These are phyloP conservation scores for Glarea lozoyensis DNA, from an alignment of 495 filamentous ascomycete genomes.

Conservation along the genomic window DNA sequence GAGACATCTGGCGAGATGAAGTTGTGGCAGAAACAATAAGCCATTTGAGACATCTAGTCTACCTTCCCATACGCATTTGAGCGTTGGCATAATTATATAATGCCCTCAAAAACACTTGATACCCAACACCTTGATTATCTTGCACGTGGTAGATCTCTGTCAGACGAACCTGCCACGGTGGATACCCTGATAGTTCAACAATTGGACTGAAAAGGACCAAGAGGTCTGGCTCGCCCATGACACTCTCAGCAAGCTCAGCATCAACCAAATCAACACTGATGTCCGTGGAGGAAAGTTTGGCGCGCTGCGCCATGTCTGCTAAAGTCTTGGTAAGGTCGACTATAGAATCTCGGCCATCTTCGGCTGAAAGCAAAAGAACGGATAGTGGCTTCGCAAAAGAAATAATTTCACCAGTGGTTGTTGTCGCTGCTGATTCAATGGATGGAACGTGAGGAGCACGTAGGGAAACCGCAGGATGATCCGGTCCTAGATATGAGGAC, in stretches of 20 bases:
- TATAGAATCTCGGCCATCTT: conserved; percentile 85
- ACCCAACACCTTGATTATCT: conserved; percentile 73
- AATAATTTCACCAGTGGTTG: conserved; percentile 12
- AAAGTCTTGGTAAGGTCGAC: conserved; percentile 94
- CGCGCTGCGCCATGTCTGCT: conserved; percentile 85
- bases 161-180: conserved; percentile 89
- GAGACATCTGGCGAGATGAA: conserved; percentile 44
- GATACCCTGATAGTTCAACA: conserved; percentile 81
- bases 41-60: conserved; percentile 18
- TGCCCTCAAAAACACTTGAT: conserved; percentile 83
- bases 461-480: conserved; percentile 58
- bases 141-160: conserved; percentile 83
- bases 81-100: conserved; percentile 78
- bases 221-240: conserved; percentile 80
- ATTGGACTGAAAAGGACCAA: conserved; percentile 76
- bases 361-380: conserved; percentile 78
- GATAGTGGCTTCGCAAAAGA: conserved; percentile 44
- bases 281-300: conserved; percentile 68
- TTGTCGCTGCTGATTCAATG: conserved; percentile 32
- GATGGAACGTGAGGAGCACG: conserved; percentile 65
- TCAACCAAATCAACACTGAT: conserved; percentile 85
- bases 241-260: conserved; percentile 61
- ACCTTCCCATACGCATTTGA: conserved; percentile 83
- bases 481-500: conserved; percentile 71
- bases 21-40: conserved; percentile 24